Evolutionary conservation across 2,329 filamentous ascomycete genomes (phyloP).

Genomic region (Monosporascus sp.): DNA sequence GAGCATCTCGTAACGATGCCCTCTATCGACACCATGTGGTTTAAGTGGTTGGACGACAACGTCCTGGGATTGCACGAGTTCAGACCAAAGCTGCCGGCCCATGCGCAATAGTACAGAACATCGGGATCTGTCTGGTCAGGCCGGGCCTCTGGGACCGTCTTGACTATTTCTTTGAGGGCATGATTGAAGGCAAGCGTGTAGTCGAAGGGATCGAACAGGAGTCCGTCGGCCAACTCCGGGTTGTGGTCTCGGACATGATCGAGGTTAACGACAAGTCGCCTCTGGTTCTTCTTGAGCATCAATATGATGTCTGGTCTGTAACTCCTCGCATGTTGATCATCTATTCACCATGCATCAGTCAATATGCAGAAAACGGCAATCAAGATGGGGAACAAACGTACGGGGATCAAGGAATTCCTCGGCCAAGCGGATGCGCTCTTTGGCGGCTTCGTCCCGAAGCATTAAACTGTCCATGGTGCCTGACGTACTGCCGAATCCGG

Average conservation of each 20-base stretch:
- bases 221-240: constrained; percentile 68
- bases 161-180: constrained; percentile 83
- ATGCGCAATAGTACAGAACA: constrained; percentile 92
- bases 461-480: constrained; percentile 64
- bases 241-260: constrained; percentile 91
- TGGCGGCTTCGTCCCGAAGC: constrained; percentile 78
- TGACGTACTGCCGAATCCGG: constrained; percentile 1
- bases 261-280: constrained; percentile 67
- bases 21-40: constrained; percentile 95
- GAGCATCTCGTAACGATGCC: constrained; percentile 97
- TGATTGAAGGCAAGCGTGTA: constrained; percentile 83
- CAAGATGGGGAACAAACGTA: constrained; percentile 38
- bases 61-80: constrained; percentile 93
- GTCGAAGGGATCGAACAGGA: constrained; percentile 84
- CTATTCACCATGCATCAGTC: constrained; percentile 24
- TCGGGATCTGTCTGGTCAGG: constrained; percentile 73
- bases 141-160: constrained; percentile 70
- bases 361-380: background rate
- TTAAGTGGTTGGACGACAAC: constrained; percentile 80
- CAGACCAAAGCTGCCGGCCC: constrained; percentile 90
- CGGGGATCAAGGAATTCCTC: constrained; percentile 91
- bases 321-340: constrained; percentile 56
- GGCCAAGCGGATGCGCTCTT: constrained; percentile 80
- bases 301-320: constrained; percentile 85
- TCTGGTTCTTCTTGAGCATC: constrained; percentile 64